These are phyloP conservation scores for Annona cherimola DNA, from an alignment of 164 flowering plant genomes.

Conservation along the genomic window DNA sequence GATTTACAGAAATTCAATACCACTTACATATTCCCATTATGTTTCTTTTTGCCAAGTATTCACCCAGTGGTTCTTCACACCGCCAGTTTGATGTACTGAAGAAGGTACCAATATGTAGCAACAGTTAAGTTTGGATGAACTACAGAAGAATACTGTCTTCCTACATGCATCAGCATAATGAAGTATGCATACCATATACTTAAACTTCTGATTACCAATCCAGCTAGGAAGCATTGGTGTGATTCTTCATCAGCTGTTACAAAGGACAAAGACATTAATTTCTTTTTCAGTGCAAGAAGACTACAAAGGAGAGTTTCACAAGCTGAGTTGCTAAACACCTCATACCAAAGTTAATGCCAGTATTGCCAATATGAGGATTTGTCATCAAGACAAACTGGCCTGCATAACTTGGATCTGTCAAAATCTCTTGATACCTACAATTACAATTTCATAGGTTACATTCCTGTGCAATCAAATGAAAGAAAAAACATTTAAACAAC, in stretches of 20 bases:
- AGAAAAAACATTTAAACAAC: neutral
- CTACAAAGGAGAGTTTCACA: neutral
- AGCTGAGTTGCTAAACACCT: neutral
- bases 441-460: conserved; percentile 2
- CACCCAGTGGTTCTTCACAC: conserved; percentile 53
- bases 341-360: conserved; percentile 18
- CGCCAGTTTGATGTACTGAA: conserved; percentile 83
- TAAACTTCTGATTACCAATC: conserved; percentile 19
- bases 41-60: conserved; percentile 67
- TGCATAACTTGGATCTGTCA: conserved; percentile 21
- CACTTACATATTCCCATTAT: conserved; percentile 90
- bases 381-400: conserved; percentile 26
- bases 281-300: neutral
- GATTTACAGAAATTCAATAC: neutral
- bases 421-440: conserved; percentile 21
- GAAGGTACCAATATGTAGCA: neutral
- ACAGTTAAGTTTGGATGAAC: neutral
- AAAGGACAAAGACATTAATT: neutral
- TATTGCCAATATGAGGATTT: conserved; percentile 24
- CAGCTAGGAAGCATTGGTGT: conserved; percentile 18
- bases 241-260: conserved; percentile 20
- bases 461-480: neutral
- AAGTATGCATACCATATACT: conserved; percentile 16
- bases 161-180: neutral
- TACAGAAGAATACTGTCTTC: neutral